Evolutionary conservation across 2,329 filamentous ascomycete species (phyloP).

Genomic region (Fusarium brachygibbosum): DNA sequence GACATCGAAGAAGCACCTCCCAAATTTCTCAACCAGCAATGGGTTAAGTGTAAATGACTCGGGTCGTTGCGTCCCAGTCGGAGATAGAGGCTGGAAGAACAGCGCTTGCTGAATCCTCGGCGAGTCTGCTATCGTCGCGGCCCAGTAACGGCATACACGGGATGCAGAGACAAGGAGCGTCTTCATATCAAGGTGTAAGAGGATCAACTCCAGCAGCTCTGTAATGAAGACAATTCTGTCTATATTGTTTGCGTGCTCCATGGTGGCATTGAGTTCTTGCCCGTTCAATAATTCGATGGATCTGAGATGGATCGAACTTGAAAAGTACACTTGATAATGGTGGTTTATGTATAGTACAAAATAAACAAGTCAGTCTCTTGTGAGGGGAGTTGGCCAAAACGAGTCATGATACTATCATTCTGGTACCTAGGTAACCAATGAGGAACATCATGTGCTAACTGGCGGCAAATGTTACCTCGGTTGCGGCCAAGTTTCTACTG

Average conservation of each 20-base stretch:
- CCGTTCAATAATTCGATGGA: background rate
- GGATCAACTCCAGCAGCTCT: slow-evolving; percentile 49
- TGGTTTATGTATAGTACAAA: slow-evolving; percentile 5
- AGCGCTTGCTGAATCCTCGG: slow-evolving; percentile 30
- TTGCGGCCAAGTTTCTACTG: background rate
- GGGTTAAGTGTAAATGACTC: slow-evolving; percentile 25
- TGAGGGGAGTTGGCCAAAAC: background rate
- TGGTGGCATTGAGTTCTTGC: background rate
- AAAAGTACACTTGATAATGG: background rate
- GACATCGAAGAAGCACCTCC: slow-evolving; percentile 37
- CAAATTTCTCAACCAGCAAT: slow-evolving; percentile 39
- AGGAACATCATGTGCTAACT: slow-evolving; percentile 3
- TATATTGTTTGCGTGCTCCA: background rate
- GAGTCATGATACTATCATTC: slow-evolving; percentile 22
- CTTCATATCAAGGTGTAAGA: slow-evolving; percentile 46
- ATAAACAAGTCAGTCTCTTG: background rate
- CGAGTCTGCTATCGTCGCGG: slow-evolving; percentile 20
- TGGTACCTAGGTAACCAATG: slow-evolving; percentile 1
- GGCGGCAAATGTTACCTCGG: slow-evolving; percentile 15
- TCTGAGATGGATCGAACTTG: background rate
- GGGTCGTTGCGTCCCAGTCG: background rate
- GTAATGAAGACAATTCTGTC: slow-evolving; percentile 17
- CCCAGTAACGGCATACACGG: slow-evolving; percentile 47
- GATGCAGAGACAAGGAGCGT: slow-evolving; percentile 47
- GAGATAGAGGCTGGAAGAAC: slow-evolving; percentile 26